These are phyloP conservation scores for Aspergillus saccharolyticus DNA, from an alignment of 495 filamentous ascomycete genomes.

Conservation along the genomic window DNA sequence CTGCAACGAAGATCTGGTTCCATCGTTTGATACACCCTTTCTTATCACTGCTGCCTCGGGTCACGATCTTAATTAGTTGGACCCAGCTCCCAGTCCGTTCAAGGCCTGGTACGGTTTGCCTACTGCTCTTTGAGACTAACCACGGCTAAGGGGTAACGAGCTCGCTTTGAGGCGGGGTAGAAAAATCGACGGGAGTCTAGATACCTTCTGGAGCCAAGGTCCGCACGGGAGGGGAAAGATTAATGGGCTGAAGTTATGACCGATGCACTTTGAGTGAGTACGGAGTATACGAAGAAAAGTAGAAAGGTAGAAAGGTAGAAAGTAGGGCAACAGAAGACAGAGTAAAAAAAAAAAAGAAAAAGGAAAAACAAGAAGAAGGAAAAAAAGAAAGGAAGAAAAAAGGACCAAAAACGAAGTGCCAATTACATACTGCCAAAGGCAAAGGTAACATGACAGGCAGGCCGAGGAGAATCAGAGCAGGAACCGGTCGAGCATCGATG, in stretches of 20 bases:
- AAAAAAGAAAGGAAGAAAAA: background rate
- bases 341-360: background rate
- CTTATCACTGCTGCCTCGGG: background rate
- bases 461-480: constrained; percentile 2
- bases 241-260: background rate
- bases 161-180: constrained; percentile 18
- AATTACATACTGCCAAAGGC: background rate
- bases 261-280: constrained; percentile 5
- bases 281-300: too few relatives aligned
- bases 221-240: constrained; percentile 9
- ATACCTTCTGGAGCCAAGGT: constrained; percentile 14
- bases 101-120: constrained; percentile 1
- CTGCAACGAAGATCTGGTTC: background rate
- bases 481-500: constrained; percentile 17
- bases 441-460: constrained; percentile 17
- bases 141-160: constrained; percentile 1
- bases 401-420: background rate
- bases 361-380: background rate
- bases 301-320: too few relatives aligned
- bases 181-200: constrained; percentile 11
- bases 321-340: too few relatives aligned
- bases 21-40: background rate
- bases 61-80: background rate
- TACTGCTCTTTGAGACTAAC: background rate
- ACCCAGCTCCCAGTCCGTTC: background rate